Evolutionary conservation across 1,284 basidiomycete genomes (phyloP).

Genomic region (Anthracocystis panici-leucophaei): DNA sequence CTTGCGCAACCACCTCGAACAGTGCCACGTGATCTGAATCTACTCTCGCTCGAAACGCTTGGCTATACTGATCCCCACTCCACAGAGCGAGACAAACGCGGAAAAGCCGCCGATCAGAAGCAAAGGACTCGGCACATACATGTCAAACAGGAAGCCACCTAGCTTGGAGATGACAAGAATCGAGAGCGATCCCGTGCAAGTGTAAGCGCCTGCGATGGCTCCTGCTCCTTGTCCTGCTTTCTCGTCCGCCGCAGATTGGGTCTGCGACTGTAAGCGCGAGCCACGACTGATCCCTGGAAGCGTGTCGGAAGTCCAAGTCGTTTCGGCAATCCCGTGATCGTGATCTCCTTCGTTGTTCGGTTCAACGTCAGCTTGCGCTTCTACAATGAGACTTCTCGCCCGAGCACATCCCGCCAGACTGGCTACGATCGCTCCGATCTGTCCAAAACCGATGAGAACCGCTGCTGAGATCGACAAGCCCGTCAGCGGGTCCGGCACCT

Average conservation of each 20-base stretch:
- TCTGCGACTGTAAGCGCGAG: neutral
- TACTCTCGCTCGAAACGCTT: slow-evolving; percentile 12
- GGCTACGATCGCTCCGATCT: slow-evolving; percentile 56
- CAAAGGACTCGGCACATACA: slow-evolving; percentile 52
- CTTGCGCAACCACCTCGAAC: too few relatives aligned
- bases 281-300: neutral
- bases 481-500: slow-evolving; percentile 42
- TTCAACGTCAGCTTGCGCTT: neutral
- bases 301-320: slow-evolving; percentile 8
- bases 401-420: slow-evolving; percentile 50
- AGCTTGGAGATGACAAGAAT: slow-evolving; percentile 55
- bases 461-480: slow-evolving; percentile 43
- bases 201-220: slow-evolving; percentile 57
- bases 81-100: slow-evolving; percentile 36
- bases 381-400: slow-evolving; percentile 15
- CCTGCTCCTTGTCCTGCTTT: slow-evolving; percentile 34
- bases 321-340: slow-evolving; percentile 6
- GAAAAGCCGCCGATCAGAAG: slow-evolving; percentile 48
- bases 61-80: slow-evolving; percentile 5
- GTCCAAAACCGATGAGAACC: slow-evolving; percentile 44
- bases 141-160: slow-evolving; percentile 55
- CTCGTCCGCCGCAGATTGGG: neutral
- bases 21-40: too few relatives aligned
- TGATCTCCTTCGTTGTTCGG: neutral
- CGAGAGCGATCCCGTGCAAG: slow-evolving; percentile 50